Percentiles rank a stretch among this genome's conserved stretches.
These are phyloP conservation scores for Obba rivulosa DNA, from an alignment of 768 basidiomycete species.

Conservation along the genomic window DNA sequence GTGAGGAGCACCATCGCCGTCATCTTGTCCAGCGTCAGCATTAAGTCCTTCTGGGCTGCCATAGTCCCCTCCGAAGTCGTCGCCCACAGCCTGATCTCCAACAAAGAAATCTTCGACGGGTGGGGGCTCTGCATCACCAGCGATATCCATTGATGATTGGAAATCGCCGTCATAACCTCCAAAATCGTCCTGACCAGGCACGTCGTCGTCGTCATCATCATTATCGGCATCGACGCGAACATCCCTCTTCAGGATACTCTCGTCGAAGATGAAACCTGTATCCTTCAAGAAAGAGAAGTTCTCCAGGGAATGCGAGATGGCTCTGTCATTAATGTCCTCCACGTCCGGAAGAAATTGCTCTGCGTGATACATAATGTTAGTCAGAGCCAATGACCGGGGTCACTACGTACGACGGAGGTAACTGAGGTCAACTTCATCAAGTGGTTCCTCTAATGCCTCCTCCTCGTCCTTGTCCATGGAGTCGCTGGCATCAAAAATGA, in stretches of 20 bases:
- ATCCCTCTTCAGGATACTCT: constrained; percentile 55
- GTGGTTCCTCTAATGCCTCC: constrained; percentile 61
- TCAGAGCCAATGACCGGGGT: constrained; percentile 1
- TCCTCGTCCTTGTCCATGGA: constrained; percentile 73
- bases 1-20: constrained; percentile 40
- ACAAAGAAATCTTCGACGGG: constrained; percentile 64
- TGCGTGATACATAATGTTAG: constrained; percentile 23
- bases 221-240: constrained; percentile 36
- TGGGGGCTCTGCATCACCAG: constrained; percentile 28
- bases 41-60: constrained; percentile 35
- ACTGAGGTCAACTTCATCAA: constrained; percentile 61
- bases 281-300: constrained; percentile 81
- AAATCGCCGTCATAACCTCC: constrained; percentile 31
- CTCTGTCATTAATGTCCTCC: constrained; percentile 54
- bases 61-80: constrained; percentile 40
- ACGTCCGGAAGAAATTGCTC: constrained; percentile 73
- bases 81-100: constrained; percentile 51
- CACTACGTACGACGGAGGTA: constrained; percentile 49
- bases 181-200: constrained; percentile 4
- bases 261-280: constrained; percentile 54
- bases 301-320: constrained; percentile 76
- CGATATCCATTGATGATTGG: constrained; percentile 33
- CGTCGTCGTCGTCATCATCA: constrained; percentile 42
- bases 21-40: constrained; percentile 34
- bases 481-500: constrained; percentile 96